These are phyloP conservation scores for Hypoxylon sp. DNA, from an alignment of 2,329 filamentous ascomycete species.

Conservation along the genomic window DNA sequence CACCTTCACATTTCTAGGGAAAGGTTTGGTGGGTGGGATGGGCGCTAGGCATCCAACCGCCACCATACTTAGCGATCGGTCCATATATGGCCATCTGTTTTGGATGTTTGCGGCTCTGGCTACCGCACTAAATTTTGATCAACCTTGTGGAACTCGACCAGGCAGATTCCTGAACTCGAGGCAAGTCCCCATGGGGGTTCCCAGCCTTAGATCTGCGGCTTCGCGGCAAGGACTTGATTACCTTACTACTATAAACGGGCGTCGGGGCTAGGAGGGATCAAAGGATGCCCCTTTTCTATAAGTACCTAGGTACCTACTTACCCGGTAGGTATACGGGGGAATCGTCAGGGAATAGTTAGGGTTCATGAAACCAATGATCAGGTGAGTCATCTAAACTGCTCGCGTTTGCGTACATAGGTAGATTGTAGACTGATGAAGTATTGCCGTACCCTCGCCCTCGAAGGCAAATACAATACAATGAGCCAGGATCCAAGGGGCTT, in stretches of 20 bases:
- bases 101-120: background rate
- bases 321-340: background rate
- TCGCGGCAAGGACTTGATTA: background rate
- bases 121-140: background rate
- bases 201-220: slow-evolving; percentile 7
- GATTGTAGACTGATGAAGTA: background rate
- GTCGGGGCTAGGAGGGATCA: background rate
- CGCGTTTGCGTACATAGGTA: background rate
- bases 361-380: background rate
- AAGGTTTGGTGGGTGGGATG: background rate
- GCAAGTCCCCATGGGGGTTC: background rate
- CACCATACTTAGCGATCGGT: background rate
- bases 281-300: background rate
- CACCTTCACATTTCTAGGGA: background rate
- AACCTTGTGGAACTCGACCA: slow-evolving; percentile 19
- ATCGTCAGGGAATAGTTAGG: background rate
- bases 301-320: background rate
- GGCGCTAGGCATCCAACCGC: slow-evolving; percentile 7
- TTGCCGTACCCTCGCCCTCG: background rate
- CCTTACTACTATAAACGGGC: background rate
- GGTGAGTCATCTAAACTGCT: background rate
- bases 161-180: slow-evolving; percentile 13
- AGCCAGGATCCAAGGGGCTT: background rate
- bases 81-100: background rate
- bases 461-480: background rate